Evolutionary conservation across 441 rosid genomes (phyloP), one percentile per base, ranked within the genome.

Genomic region (Syzygium syzygioides): DNA sequence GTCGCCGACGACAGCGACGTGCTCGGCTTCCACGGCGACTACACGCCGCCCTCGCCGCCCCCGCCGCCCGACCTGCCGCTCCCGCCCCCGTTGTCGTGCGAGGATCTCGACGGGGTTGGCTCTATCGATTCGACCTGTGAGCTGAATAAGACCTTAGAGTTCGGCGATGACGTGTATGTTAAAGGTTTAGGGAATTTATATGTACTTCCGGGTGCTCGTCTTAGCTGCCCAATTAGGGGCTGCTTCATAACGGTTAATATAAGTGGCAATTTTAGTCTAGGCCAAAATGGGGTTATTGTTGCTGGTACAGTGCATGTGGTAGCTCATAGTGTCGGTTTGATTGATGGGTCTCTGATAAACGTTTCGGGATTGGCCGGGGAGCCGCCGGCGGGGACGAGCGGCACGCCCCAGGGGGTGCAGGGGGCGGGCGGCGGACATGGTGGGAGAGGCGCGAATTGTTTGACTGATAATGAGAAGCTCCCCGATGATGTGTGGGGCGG

Each of bases 401-500:
- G 98, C 66, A 92, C 95, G 0, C 98, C 97, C 7, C 90, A 92
- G 10, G 96, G 96, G 15, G 60, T 91, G 59, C 93, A 94, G 89
- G 98, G 98, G 14, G 93, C 94, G 0, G 98, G 98, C 7, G 98
- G 97, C 4, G 98, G 97, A 15, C 94, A 95, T 9, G 98, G 97
- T 15, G 97, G 98, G 32, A 92, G 98, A 89, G 98, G 98, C 3
- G 97, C 98, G 9, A 91, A 94, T 86, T 96, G 98, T 85, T 92
- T 96, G 88, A 84, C 89, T 54, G 97, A 94, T 89, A 91, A 92
- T 85, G 88, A 91, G 25, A 95, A 94, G 89, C 90, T 94, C 83
- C 96, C 96, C 4, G 96, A 95, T 59, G 97, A 95, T 91, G 95
- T 93, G 55, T 95, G 97, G 97, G 98, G 98, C 2, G 98, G 98